Evolutionary conservation across 768 basidiomycete species (phyloP).

Genomic region (Amanita pseudoporphyria): DNA sequence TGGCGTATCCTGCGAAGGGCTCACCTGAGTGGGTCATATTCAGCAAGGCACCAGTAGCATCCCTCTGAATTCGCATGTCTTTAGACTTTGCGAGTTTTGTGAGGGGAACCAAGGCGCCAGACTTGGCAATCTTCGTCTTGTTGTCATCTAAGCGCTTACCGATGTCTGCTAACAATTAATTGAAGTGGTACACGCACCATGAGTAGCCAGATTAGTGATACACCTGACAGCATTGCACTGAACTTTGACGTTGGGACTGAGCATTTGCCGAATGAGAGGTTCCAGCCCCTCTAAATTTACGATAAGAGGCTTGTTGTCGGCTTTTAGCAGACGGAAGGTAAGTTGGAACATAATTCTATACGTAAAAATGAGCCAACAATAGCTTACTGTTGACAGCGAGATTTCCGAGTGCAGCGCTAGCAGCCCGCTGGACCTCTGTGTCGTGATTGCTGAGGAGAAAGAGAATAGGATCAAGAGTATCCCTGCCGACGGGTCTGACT

Average conservation of each 20-base stretch:
- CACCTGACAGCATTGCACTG: conserved; percentile 99
- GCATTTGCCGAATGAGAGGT: conserved; percentile 97
- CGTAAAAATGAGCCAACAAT: conserved; percentile 7
- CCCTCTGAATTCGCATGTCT: conserved; percentile 98
- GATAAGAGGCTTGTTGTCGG: conserved; percentile 98
- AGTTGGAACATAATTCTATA: conserved; percentile 2
- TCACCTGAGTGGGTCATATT: conserved; percentile 99
- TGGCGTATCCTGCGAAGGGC: conserved; percentile 11
- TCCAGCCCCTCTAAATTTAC: conserved; percentile 97
- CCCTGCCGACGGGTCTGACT: conserved; percentile 90
- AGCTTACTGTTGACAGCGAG: conserved; percentile 93
- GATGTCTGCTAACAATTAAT: conserved; percentile 7
- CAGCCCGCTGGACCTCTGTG: conserved; percentile 97
- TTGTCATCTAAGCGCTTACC: conserved; percentile 72
- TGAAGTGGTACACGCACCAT: conserved; percentile 52
- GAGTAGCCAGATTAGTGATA: conserved; percentile 96
- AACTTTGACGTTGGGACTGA: conserved; percentile 97
- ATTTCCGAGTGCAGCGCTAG: conserved; percentile 95
- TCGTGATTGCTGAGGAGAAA: conserved; percentile 97
- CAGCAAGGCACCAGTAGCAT: conserved; percentile 93
- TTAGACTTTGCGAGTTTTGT: conserved; percentile 94
- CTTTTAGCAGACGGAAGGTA: conserved; percentile 31
- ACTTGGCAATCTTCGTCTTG: conserved; percentile 99
- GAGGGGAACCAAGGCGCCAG: conserved; percentile 94
- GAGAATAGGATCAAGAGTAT: conserved; percentile 96